Conservation (phyloP, 2,329 filamentous ascomycete species). For the Diplodia scrobiculata region DNA sequence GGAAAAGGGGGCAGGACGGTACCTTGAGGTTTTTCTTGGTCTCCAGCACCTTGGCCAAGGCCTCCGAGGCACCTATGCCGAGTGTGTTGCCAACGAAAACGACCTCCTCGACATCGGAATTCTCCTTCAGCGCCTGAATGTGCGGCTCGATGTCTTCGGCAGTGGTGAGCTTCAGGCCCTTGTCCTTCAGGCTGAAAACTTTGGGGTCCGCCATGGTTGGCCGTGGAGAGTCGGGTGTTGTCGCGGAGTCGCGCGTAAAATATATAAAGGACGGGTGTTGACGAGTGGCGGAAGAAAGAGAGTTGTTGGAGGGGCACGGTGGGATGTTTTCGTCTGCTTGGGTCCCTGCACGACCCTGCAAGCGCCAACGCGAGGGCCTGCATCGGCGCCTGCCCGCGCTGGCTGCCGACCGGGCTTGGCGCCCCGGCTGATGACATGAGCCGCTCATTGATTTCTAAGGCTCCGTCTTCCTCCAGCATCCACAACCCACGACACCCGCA, state of each 20-base stretch:
- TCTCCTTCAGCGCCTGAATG: constrained; percentile 71
- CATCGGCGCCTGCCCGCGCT: constrained; percentile 9
- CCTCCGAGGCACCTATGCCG: constrained; percentile 83
- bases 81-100: constrained; percentile 88
- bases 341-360: constrained; percentile 22
- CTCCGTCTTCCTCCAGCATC: constrained; percentile 2
- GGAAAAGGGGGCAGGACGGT: constrained; percentile 35
- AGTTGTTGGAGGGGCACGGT: constrained; percentile 28
- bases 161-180: constrained; percentile 87
- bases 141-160: constrained; percentile 83
- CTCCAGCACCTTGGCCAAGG: constrained; percentile 77
- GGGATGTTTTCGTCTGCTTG: constrained; percentile 22
- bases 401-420: constrained; percentile 15
- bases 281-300: constrained; percentile 13
- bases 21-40: constrained; percentile 82
- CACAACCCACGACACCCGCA: not conserved
- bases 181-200: constrained; percentile 87
- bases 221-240: constrained; percentile 23
- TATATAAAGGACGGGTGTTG: constrained; percentile 15
- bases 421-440: constrained; percentile 24
- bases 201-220: constrained; percentile 60
- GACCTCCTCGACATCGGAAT: constrained; percentile 79
- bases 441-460: constrained; percentile 23
- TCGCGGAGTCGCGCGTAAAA: constrained; percentile 18
- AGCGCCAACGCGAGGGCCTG: constrained; percentile 8